Base-by-base conservation (phyloP, 2,329 filamentous ascomycete genomes). In the Lasiodiplodia hormozganensis region DNA sequence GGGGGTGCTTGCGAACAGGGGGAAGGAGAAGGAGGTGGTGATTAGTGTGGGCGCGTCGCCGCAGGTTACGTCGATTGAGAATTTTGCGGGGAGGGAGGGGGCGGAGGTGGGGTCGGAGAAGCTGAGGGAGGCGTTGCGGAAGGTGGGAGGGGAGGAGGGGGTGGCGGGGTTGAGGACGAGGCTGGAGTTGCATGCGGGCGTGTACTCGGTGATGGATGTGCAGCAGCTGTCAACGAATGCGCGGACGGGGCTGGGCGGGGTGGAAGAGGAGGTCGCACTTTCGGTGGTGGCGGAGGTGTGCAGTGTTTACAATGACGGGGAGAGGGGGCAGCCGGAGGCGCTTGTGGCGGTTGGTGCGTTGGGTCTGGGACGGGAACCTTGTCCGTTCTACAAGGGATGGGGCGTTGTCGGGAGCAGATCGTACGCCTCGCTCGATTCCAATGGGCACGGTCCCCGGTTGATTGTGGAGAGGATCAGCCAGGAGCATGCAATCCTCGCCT, bases 211-310 rank as follows among this genome's bases (percentile, higher is more conserved):
- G 3, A 85, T 95, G 10, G 92, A 96, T 77, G 83, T 94, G 73
- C 92, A 96, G 77, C 92, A 96, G 77, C 83, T 95, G 2, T 89
- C 91, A 0, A 92, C 92, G 0, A 87, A 90, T 73, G 89, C 91
- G 4, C 79, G 85, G 0, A 82, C 84, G 3, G 73, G 77, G 0
- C 74, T 75, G 75, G 25, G 78, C 73, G 80, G 88, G 8, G 84
- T 82, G 16, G 83, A 84, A 70, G 77, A 83, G 3, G 86, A 89
- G 72, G 84, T 95, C 36, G 91, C 87, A 0, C 80, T 94, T 38
- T 88, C 86, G 0, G 84, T 94, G 11, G 79, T 94, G n/a, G 87
- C 89, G 0, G 92, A 96, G 76, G 87, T 95, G 0, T 87, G 88
- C 43, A 89, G 88, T 67, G 76, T 90, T 1, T 96, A 76, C 56